phyloP scores from a whole-genome alignment of 1,139 yeast genomes.

The Blastobotrys illinoisensis region DNA sequence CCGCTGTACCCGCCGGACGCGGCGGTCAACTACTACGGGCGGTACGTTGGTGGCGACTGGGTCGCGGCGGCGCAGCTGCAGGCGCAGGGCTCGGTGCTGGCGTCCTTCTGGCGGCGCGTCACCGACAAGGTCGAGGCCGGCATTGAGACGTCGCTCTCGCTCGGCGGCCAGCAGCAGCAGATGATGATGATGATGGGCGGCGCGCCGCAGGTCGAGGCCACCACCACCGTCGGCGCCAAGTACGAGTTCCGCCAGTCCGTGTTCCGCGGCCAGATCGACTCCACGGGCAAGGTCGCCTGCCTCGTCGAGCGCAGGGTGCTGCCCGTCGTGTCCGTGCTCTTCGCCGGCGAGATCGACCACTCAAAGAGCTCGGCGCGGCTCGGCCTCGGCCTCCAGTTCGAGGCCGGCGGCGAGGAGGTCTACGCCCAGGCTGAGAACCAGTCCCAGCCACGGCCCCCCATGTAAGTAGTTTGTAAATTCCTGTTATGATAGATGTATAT shows the following conservation, averaged over 20 bases:
- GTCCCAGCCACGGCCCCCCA: slow-evolving; percentile 30
- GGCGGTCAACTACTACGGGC: slow-evolving; percentile 83
- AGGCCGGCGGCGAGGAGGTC: slow-evolving; percentile 90
- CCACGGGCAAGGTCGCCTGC: slow-evolving; percentile 85
- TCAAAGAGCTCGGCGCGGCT: slow-evolving; percentile 73
- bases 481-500: not conserved
- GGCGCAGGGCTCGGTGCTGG: slow-evolving; percentile 85
- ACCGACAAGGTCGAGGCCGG: slow-evolving; percentile 95
- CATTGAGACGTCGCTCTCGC: slow-evolving; percentile 82
- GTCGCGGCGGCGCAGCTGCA: slow-evolving; percentile 91
- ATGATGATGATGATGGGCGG: slow-evolving; percentile 58
- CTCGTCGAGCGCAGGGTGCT: slow-evolving; percentile 89
- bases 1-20: slow-evolving; percentile 82
- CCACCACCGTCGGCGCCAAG: slow-evolving; percentile 92
- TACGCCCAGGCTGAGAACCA: slow-evolving; percentile 32
- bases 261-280: slow-evolving; percentile 92
- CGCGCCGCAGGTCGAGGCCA: slow-evolving; percentile 83
- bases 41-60: slow-evolving; percentile 86
- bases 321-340: slow-evolving; percentile 83
- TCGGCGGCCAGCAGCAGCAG: slow-evolving; percentile 67
- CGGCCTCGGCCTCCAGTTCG: slow-evolving; percentile 94
- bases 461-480: slow-evolving; percentile 19
- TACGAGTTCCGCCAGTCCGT: slow-evolving; percentile 96
- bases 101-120: slow-evolving; percentile 92
- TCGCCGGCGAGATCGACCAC: slow-evolving; percentile 95